Evolutionary conservation across 78 protist genomes (phyloP).

Genomic region (Speleostelium caveatum): DNA sequence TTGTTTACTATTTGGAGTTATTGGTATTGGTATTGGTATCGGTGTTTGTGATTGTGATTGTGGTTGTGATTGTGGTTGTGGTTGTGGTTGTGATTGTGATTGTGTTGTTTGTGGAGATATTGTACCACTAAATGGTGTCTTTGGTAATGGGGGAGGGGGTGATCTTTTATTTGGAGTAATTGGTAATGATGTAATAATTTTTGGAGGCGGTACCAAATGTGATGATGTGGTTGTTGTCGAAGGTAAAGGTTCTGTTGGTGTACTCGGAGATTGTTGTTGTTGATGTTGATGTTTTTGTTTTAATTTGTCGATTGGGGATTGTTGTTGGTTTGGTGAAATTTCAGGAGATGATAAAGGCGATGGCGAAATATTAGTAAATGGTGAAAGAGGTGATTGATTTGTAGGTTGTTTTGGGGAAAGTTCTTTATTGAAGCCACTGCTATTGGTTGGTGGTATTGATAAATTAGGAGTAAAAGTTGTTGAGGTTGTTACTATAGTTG

Average conservation of each 20-base stretch:
- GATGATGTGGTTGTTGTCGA: too few species aligned
- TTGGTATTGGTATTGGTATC: too few species aligned
- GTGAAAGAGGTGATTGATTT: background rate
- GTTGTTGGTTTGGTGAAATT: background rate
- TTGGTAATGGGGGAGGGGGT: background rate
- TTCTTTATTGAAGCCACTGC: background rate
- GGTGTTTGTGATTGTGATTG: too few species aligned
- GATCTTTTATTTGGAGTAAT: background rate
- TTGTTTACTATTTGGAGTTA: too few species aligned
- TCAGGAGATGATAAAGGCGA: background rate
- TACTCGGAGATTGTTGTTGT: too few species aligned
- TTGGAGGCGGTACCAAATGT: background rate
- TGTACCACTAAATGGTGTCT: background rate
- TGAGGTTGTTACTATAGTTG: background rate
- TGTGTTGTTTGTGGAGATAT: background rate
- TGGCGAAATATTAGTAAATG: background rate
- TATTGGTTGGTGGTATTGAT: background rate
- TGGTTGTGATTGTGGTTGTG: too few species aligned
- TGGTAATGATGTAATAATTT: background rate
- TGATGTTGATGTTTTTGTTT: too few species aligned
- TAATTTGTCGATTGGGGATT: background rate
- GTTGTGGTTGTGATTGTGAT: background rate
- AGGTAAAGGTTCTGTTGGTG: too few species aligned
- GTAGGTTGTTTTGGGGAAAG: background rate
- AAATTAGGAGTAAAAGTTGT: background rate